These are phyloP conservation scores for Mycena sp. DNA, from an alignment of 1,284 basidiomycete genomes.

Conservation along the genomic window DNA sequence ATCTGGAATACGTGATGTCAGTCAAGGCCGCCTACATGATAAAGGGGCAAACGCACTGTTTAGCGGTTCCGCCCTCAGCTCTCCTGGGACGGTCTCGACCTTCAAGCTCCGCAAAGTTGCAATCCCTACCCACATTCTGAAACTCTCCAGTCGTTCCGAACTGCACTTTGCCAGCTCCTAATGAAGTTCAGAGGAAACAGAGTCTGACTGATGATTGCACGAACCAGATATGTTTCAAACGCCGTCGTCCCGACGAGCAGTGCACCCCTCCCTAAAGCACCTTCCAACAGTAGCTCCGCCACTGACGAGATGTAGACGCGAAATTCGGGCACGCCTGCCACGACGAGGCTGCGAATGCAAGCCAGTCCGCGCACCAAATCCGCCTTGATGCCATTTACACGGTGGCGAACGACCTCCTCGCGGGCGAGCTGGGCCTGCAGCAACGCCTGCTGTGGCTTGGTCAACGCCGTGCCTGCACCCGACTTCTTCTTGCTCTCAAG, in stretches of 20 bases:
- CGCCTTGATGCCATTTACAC: constrained; percentile 63
- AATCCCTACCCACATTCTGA: constrained; percentile 79
- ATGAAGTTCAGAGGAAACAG: background rate
- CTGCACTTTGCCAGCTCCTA: constrained; percentile 73
- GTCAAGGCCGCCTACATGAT: background rate
- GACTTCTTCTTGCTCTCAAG: constrained; percentile 77
- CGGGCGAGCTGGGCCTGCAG: constrained; percentile 84
- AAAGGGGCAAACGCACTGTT: constrained; percentile 47
- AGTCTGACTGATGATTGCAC: constrained; percentile 35
- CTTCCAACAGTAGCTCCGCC: constrained; percentile 69
- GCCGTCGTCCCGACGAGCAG: constrained; percentile 69
- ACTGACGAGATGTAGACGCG: constrained; percentile 65
- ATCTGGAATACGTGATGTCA: constrained; percentile 51
- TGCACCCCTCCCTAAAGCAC: constrained; percentile 66
- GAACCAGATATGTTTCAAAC: constrained; percentile 83
- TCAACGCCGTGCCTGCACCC: constrained; percentile 61
- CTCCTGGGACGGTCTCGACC: constrained; percentile 74
- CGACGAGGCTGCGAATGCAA: constrained; percentile 71
- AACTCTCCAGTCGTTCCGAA: constrained; percentile 75
- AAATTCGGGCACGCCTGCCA: constrained; percentile 67
- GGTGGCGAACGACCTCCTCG: constrained; percentile 73
- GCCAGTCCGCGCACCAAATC: constrained; percentile 74
- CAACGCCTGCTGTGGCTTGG: constrained; percentile 85
- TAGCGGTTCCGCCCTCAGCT: constrained; percentile 77
- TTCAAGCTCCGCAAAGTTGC: constrained; percentile 81